A percentile compares a stretch with the other conserved stretches of the same genome.
These are phyloP conservation scores for Conringia planisiliqua DNA, from an alignment of 345 rosid species.

Conservation along the genomic window DNA sequence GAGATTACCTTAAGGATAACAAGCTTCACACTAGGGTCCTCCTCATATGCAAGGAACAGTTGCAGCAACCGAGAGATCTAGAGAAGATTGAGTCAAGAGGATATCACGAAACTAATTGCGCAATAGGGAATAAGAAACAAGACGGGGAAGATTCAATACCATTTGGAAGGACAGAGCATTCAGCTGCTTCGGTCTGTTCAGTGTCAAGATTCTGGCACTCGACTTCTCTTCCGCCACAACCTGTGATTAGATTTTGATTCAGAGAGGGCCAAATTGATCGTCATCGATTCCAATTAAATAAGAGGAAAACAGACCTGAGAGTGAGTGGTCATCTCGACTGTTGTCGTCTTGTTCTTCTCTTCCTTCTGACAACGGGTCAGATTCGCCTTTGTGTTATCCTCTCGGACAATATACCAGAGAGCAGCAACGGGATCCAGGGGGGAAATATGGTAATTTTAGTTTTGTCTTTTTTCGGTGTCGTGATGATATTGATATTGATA, in stretches of 20 bases:
- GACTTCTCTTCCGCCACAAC: slow-evolving; percentile 59
- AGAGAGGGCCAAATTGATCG: background rate
- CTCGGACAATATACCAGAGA: background rate
- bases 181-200: slow-evolving; percentile 71
- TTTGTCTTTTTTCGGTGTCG: background rate
- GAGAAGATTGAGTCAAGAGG: slow-evolving; percentile 5
- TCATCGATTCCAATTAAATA: background rate
- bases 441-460: no score
- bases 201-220: slow-evolving; percentile 48
- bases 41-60: slow-evolving; percentile 56
- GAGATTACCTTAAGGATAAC: slow-evolving; percentile 63
- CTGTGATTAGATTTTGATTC: slow-evolving; percentile 31
- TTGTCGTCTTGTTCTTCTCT: background rate
- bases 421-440: background rate
- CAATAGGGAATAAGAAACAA: background rate
- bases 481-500: no score
- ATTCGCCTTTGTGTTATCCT: background rate
- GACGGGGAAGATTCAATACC: slow-evolving; percentile 37
- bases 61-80: slow-evolving; percentile 58
- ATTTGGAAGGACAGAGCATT: slow-evolving; percentile 62
- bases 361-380: background rate
- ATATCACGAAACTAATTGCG: background rate
- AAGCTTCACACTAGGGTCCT: slow-evolving; percentile 59
- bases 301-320: slow-evolving; percentile 13
- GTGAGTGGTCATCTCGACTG: slow-evolving; percentile 6